Conservation (phyloP, 805 yeast species). For the Kuraishia capsulata region DNA sequence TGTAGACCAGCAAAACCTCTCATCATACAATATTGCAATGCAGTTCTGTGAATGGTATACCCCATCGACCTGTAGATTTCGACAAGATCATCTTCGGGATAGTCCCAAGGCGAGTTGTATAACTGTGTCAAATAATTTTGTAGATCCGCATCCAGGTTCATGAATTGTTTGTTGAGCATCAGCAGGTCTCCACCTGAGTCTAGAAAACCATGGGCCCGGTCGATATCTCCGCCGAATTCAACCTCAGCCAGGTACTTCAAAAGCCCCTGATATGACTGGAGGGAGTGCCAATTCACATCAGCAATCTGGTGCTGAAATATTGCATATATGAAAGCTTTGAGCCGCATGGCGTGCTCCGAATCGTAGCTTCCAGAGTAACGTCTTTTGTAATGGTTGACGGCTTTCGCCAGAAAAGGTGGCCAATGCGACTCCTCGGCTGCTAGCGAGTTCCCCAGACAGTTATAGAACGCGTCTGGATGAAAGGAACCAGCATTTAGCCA, state of each 20-base stretch:
- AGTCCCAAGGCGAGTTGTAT: conserved; percentile 26
- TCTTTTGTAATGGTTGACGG: conserved; percentile 33
- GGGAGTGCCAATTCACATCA: conserved; percentile 63
- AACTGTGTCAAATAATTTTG: conserved; percentile 9
- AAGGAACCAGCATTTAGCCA: conserved; percentile 52
- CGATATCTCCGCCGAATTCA: conserved; percentile 44
- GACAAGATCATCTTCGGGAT: conserved; percentile 34
- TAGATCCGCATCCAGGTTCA: conserved; percentile 13
- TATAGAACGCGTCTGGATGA: conserved; percentile 62
- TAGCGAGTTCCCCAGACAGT: conserved; percentile 37
- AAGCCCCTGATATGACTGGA: conserved; percentile 46
- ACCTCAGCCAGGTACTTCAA: conserved; percentile 35
- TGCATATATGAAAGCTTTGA: conserved; percentile 48
- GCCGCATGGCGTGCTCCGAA: conserved; percentile 13
- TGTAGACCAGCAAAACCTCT: conserved; percentile 44
- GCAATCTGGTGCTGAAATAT: conserved; percentile 53
- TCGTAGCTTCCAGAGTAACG: conserved; percentile 10
- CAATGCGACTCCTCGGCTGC: conserved; percentile 57
- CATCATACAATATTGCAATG: conserved; percentile 38
- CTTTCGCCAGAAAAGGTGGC: conserved; percentile 51
- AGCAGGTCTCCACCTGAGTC: conserved; percentile 64
- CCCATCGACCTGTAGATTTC: conserved; percentile 31
- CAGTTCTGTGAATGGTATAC: conserved; percentile 19
- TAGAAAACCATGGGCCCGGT: conserved; percentile 41
- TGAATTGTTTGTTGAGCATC: conserved; percentile 27